phyloP scores from a whole-genome alignment of 352 stramenopile genomes.

The Aphanomyces cochlioides region DNA sequence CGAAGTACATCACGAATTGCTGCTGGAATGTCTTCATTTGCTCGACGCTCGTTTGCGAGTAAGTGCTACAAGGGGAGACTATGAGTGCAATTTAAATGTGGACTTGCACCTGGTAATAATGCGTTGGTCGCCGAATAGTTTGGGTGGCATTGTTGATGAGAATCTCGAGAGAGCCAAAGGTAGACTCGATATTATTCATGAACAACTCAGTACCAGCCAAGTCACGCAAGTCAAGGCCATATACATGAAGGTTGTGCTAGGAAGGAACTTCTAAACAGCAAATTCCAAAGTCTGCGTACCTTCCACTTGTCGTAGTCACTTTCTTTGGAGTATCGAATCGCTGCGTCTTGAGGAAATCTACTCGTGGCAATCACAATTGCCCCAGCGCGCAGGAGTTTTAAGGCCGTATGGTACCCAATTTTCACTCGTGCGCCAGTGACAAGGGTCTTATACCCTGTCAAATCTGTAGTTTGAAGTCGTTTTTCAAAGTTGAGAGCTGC shows the following conservation, averaged over 20 bases:
- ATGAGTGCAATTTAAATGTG: background rate
- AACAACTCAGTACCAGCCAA: conserved; percentile 91
- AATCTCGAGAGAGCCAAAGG: conserved; percentile 83
- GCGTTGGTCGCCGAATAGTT: conserved; percentile 89
- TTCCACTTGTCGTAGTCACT: conserved; percentile 71
- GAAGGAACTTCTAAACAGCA: conserved; percentile 38
- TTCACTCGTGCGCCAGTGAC: conserved; percentile 94
- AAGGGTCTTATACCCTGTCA: conserved; percentile 77
- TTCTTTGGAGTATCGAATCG: conserved; percentile 81
- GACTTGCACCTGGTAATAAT: conserved; percentile 82
- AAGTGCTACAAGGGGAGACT: conserved; percentile 41
- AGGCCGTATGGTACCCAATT: conserved; percentile 92
- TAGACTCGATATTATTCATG: conserved; percentile 78
- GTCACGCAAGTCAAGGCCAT: conserved; percentile 93
- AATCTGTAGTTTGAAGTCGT: conserved; percentile 80
- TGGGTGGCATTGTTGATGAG: conserved; percentile 97
- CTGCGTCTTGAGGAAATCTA: conserved; percentile 91
- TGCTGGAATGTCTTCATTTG: conserved; percentile 48
- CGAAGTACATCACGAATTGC: conserved; percentile 46
- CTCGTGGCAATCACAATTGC: conserved; percentile 89
- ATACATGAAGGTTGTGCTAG: conserved; percentile 84
- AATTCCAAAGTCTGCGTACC: background rate
- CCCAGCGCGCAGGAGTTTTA: conserved; percentile 89
- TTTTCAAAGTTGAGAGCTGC: conserved; percentile 92
- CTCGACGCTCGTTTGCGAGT: conserved; percentile 68